Evolutionary conservation across 2,329 filamentous ascomycete genomes (phyloP).

Genomic region (Phaeoacremonium minimum): DNA sequence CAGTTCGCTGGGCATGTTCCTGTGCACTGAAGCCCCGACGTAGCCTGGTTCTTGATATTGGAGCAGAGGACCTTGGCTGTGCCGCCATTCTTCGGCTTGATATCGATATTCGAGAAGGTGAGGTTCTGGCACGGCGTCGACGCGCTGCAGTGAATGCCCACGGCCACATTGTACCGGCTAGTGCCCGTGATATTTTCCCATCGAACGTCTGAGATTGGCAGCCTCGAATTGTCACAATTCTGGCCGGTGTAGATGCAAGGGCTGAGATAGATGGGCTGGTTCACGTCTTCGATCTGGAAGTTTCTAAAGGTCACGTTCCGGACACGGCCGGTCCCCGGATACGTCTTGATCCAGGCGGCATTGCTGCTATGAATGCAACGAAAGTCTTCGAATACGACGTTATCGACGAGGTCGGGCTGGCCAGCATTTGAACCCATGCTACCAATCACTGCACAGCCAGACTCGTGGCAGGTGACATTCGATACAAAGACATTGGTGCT

Average conservation of each 20-base stretch:
- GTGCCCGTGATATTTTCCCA: constrained; percentile 48
- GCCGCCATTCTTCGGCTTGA: constrained; percentile 34
- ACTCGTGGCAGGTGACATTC: constrained; percentile 33
- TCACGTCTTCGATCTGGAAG: constrained; percentile 32
- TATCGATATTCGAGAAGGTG: constrained; percentile 38
- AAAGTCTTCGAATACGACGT: constrained; percentile 31
- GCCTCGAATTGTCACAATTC: constrained; percentile 31
- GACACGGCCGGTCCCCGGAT: constrained; percentile 33
- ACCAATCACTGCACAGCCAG: constrained; percentile 29
- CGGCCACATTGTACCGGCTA: constrained; percentile 41
- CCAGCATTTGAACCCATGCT: constrained; percentile 27
- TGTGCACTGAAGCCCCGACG: constrained; percentile 27
- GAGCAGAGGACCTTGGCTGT: constrained; percentile 35
- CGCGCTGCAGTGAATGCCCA: constrained; percentile 38
- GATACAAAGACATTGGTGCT: constrained; percentile 29
- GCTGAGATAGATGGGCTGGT: constrained; percentile 44
- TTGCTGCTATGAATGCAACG: constrained; percentile 30
- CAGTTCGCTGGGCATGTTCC: constrained; percentile 28
- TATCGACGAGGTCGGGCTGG: constrained; percentile 29
- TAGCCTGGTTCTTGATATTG: constrained; percentile 30
- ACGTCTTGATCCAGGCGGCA: constrained; percentile 37
- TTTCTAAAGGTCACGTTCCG: constrained; percentile 39
- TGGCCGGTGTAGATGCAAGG: constrained; percentile 36
- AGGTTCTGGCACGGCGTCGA: constrained; percentile 37
- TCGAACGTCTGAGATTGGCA: constrained; percentile 39